A percentile compares a stretch with the other conserved stretches of the same genome.
These are phyloP conservation scores for Wolfiporia cocos DNA, from an alignment of 1,284 basidiomycete species.

Conservation along the genomic window DNA sequence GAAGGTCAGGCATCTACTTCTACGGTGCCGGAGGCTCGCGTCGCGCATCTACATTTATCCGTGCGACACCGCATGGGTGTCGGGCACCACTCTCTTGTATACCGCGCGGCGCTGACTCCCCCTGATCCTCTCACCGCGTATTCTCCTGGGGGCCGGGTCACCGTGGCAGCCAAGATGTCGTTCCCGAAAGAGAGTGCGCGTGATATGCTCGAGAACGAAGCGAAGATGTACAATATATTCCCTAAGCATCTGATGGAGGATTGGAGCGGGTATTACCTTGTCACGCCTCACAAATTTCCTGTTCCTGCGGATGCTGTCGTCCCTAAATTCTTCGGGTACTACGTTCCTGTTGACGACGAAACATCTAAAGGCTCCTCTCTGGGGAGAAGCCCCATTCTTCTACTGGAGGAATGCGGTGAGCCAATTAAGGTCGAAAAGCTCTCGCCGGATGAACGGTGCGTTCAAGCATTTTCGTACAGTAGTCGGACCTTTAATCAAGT, in stretches of 20 bases:
- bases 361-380: not conserved
- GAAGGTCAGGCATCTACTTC: not conserved
- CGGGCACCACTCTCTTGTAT: constrained; percentile 29
- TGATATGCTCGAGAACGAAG: constrained; percentile 30
- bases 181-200: constrained; percentile 12
- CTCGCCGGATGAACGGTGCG: constrained; percentile 28
- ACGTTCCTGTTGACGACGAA: constrained; percentile 26
- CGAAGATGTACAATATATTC: constrained; percentile 36
- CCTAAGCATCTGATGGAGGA: constrained; percentile 40
- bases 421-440: constrained; percentile 24
- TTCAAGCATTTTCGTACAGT: not conserved
- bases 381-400: constrained; percentile 33
- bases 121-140: constrained; percentile 19
- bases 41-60: constrained; percentile 19
- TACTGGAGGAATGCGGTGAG: constrained; percentile 42
- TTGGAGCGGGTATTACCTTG: constrained; percentile 37
- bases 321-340: constrained; percentile 50
- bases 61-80: constrained; percentile 22
- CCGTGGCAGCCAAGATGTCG: constrained; percentile 28
- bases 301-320: constrained; percentile 38
- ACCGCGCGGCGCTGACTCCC: constrained; percentile 22
- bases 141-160: constrained; percentile 18
- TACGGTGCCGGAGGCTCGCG: not conserved
- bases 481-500: not conserved
- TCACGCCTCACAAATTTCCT: constrained; percentile 33